Evolutionary conservation across 2,329 filamentous ascomycete species (phyloP).

Genomic region (Colletotrichum somersetense): DNA sequence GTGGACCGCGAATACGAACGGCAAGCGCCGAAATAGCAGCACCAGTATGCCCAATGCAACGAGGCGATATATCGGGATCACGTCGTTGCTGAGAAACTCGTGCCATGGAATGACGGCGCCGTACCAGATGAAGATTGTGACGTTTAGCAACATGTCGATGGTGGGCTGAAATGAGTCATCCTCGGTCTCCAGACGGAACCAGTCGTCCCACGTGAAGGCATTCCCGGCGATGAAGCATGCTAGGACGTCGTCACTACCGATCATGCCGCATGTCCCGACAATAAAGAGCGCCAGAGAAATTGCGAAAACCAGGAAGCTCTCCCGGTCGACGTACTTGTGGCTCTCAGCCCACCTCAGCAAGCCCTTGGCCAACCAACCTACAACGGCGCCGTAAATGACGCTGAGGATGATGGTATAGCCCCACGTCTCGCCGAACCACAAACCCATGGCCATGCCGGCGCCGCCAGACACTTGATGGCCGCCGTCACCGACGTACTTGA

Average conservation of each 20-base stretch:
- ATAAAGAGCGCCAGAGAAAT: conserved; percentile 89
- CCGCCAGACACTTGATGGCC: conserved; percentile 69
- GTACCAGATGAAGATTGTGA: conserved; percentile 91
- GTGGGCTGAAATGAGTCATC: conserved; percentile 95
- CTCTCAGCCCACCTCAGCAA: conserved; percentile 87
- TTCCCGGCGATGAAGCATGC: conserved; percentile 95
- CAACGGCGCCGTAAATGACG: conserved; percentile 78
- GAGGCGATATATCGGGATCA: conserved; percentile 81
- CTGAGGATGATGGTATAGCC: conserved; percentile 86
- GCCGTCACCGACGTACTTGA: conserved; percentile 77
- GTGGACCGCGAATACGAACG: conserved; percentile 80
- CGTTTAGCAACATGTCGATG: conserved; percentile 93
- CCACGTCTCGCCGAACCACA: conserved; percentile 91
- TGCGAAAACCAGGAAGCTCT: conserved; percentile 89
- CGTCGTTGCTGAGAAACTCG: conserved; percentile 72
- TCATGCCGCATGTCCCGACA: conserved; percentile 85
- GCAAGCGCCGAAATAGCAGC: conserved; percentile 81
- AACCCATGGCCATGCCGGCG: conserved; percentile 74
- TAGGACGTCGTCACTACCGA: conserved; percentile 90
- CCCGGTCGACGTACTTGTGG: conserved; percentile 83
- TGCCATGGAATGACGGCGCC: conserved; percentile 88
- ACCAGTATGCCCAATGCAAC: conserved; percentile 81
- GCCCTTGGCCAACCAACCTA: conserved; percentile 86
- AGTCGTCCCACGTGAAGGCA: conserved; percentile 92
- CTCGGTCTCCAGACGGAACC: conserved; percentile 89